Evolutionary conservation across 1,284 basidiomycete species (phyloP).

Genomic region (Cutaneotrichosporon curvatum): DNA sequence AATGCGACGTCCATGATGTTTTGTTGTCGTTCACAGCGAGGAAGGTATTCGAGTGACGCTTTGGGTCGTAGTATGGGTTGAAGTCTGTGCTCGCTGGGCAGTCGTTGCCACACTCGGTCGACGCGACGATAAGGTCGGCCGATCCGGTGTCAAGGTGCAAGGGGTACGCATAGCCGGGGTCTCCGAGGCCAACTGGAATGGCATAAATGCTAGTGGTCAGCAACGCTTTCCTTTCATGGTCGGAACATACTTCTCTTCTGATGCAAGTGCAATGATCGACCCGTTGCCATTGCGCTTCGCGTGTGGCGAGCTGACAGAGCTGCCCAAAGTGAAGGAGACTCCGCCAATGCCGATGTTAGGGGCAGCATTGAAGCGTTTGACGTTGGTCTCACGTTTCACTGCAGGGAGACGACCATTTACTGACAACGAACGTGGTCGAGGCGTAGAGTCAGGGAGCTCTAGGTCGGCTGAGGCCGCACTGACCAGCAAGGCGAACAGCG

Average conservation of each 20-base stretch:
- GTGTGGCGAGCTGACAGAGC: background rate
- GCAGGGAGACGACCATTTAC: too few relatives aligned
- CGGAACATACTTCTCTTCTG: constrained; percentile 6
- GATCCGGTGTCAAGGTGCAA: constrained; percentile 41
- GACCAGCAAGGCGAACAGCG: too few relatives aligned
- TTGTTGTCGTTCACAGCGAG: constrained; percentile 24
- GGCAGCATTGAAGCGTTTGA: too few relatives aligned
- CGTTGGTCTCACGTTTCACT: too few relatives aligned
- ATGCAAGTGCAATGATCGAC: constrained; percentile 9
- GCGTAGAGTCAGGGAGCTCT: too few relatives aligned
- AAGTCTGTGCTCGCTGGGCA: constrained; percentile 24
- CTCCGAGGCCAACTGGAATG: constrained; percentile 34
- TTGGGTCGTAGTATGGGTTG: constrained; percentile 34
- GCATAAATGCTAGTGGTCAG: constrained; percentile 29
- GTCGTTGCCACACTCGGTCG: constrained; percentile 27
- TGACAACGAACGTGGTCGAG: too few relatives aligned
- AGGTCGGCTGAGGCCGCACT: too few relatives aligned
- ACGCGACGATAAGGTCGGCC: constrained; percentile 38
- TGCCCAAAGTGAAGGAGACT: too few relatives aligned
- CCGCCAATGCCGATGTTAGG: too few relatives aligned
- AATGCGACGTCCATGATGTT: constrained; percentile 25
- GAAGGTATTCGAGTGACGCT: constrained; percentile 21
- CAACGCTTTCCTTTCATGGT: background rate
- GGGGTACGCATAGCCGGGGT: constrained; percentile 32
- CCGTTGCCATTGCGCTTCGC: constrained; percentile 3